Conservation (phyloP, 331 rosid species). For the Quercus tomentella region DNA sequence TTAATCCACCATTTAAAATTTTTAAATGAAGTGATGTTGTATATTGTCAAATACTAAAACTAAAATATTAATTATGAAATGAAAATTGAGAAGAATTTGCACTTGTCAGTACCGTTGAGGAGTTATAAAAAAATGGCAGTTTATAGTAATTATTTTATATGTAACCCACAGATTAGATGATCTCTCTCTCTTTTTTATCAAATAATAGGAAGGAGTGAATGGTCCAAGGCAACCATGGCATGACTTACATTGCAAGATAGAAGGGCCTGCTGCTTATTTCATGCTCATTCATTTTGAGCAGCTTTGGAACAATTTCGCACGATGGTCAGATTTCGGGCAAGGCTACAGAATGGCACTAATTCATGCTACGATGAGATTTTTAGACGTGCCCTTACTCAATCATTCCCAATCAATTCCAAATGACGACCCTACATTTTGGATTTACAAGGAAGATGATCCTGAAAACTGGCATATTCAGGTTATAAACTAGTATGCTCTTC, state of each 20-base stretch:
- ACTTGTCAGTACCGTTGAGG: no score
- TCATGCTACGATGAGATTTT: no score
- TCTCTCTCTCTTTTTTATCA: no score
- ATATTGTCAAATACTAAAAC: no score
- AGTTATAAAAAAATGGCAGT: no score
- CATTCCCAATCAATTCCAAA: constrained; percentile 47
- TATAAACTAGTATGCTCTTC: not conserved
- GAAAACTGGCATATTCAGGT: constrained; percentile 98
- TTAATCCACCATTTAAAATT: no score
- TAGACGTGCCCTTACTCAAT: constrained; percentile 29
- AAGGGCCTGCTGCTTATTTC: constrained; percentile 96
- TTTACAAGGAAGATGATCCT: constrained; percentile 59
- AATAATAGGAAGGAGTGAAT: constrained; percentile 59
- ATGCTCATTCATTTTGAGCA: constrained; percentile 93
- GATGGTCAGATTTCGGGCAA: constrained; percentile 31
- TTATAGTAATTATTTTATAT: no score
- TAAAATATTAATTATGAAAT: no score
- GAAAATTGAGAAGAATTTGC: no score
- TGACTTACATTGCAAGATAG: constrained; percentile 89
- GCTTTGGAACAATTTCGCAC: constrained; percentile 83
- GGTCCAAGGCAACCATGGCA: constrained; percentile 98
- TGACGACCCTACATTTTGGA: constrained; percentile 33
- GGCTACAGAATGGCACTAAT: constrained; percentile 47
- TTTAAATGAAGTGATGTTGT: no score
- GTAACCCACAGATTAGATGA: no score